Base-by-base conservation (phyloP, 1,284 basidiomycete species). In the Leccinum griseonigrum region DNA sequence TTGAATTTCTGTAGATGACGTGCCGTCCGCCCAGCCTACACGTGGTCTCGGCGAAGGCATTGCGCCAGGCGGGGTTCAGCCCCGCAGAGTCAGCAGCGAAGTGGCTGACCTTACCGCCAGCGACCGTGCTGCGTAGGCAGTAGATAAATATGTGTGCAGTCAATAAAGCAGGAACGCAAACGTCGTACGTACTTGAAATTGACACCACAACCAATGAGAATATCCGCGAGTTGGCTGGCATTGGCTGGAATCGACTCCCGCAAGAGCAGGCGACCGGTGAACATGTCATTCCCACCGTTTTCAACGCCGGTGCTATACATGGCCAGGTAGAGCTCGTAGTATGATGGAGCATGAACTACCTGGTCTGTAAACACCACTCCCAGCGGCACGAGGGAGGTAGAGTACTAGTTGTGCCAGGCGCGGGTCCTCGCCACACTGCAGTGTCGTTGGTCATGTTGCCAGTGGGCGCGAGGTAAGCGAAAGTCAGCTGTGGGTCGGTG, bases 51-150 rank as follows among this genome's bases (percentile, higher is more conserved):
- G 72, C 66, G 9, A 81, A 34, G 0, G 77, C 75, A 2, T 75
- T 69, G 3, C 81, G 70, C 79, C 80, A 82, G 14, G 74, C 76
- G 4, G 80, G 79, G 63, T 81, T 78, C 29, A 81, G 58, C 2
- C 78, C 79, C 11, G 74, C 72, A 7, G 78, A 76, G 50, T 74
- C 70, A 0, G 78, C 72, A 57, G 76, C 68, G 0, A 73, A 67
- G 22, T 71, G 66, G 8, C 74, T 71, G 8, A 80, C 79, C 14
- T 73, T 76, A 4, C 81, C 79, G 2, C 79, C 79, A 4, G 70
- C 75, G 16, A 28, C 10, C 51, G 8, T 29, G 18, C 46, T 48
- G 22, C 11, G 46, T 18, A 22, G 22, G 22, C 22, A 22, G 22
- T 22, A 22, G 22, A 22, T 38, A 38, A 46, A 22, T 18, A 18